phyloP scores from a whole-genome alignment of 2,329 filamentous ascomycete genomes.

The Sarocladium strictum region DNA sequence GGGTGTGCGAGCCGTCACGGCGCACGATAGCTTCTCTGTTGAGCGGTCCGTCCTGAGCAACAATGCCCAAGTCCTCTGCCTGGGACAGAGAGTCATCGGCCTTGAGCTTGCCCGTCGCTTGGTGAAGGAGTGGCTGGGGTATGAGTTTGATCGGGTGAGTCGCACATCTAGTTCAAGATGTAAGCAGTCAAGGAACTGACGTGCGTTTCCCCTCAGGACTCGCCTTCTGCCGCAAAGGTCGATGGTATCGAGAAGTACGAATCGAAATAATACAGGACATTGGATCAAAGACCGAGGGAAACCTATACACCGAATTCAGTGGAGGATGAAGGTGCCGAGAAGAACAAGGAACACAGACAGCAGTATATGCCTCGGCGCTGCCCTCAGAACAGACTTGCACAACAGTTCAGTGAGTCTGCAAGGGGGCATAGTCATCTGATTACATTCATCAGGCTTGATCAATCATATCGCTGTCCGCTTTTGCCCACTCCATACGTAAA shows the following conservation, averaged over 20 bases:
- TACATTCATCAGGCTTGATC: background rate
- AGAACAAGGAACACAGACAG: too few relatives aligned
- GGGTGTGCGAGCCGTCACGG: conserved; percentile 79
- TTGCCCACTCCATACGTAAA: conserved; percentile 23
- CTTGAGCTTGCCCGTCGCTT: conserved; percentile 72
- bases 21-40: conserved; percentile 79
- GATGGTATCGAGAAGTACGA: conserved; percentile 15
- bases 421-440: too few relatives aligned
- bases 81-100: conserved; percentile 78
- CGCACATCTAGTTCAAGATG: conserved; percentile 12
- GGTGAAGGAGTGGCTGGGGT: conserved; percentile 77
- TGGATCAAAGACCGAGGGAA: too few relatives aligned
- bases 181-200: background rate
- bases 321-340: too few relatives aligned
- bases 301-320: too few relatives aligned
- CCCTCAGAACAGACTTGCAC: too few relatives aligned
- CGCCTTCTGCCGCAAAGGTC: conserved; percentile 44
- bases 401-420: too few relatives aligned
- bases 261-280: conserved; percentile 2
- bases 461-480: conserved; percentile 13
- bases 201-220: conserved; percentile 2
- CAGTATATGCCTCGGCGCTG: too few relatives aligned
- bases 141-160: conserved; percentile 65
- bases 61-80: conserved; percentile 79
- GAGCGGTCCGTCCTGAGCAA: conserved; percentile 80